Evolutionary conservation across 306 rosid genomes (phyloP), one percentile per base, ranked within the genome.

Genomic region (Trichosanthes truncata): DNA sequence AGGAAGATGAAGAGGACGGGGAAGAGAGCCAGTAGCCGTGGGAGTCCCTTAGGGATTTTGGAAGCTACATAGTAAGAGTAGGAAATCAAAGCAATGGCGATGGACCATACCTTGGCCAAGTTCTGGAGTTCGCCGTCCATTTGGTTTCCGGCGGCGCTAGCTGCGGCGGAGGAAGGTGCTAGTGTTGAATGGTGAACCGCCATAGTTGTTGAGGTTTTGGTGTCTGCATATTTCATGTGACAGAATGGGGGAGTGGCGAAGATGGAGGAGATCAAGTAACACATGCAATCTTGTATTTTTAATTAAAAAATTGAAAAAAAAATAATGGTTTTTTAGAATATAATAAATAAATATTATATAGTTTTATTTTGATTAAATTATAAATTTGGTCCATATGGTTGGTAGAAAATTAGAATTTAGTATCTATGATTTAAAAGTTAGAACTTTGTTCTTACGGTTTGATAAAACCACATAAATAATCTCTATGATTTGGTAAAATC

Each of bases 1-100:
- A 77, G 56, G 89, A 86, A 80, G 79, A 79, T 40, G 74, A 51
- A 81, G 74, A 84, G 25, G 18, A 86, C 71, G 3, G 87, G 87
- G 74, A 82, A 78, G 81, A 87, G 76, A 17, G 84, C 81, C 9
- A 82, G 9, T 29, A 87, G 49, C 61, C 83, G 79, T 1, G 14
- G 51, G 6, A 69, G 1, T 13, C 87, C 87, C 21, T 60, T 80
- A 3, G 83, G 86, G 61, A 87, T 62, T 43, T 78, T 80, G 6
- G 84, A 12, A 63, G 81, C 46, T 5, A 84, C 48, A 83, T 49
- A 82, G 79, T 80, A 81, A 43, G 85, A 87, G 59, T 82, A 87
- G 60, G 56, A 49, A 0, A 82, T 55, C 14, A 79, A 33, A 11
- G 81, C 6, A 63, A 78, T 74, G 81, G 84, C 69, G 11, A 67